These are phyloP conservation scores for Boletus reticulatus DNA, from an alignment of 768 basidiomycete species.

Conservation along the genomic window DNA sequence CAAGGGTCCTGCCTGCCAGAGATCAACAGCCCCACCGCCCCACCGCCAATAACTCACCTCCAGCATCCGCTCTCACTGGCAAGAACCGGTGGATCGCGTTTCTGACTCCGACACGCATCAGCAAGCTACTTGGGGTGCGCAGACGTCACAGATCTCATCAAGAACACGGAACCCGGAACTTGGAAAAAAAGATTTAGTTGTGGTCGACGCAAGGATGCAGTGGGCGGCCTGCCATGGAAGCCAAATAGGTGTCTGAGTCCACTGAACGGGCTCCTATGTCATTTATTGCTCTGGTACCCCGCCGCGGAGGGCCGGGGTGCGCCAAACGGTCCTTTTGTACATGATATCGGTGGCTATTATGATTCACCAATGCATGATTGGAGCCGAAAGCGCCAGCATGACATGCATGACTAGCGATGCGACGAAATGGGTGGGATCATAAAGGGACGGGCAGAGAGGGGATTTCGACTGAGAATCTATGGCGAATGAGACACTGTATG, in stretches of 20 bases:
- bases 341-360: neutral
- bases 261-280: too few relatives aligned
- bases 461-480: conserved; percentile 17
- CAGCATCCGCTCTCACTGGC: too few relatives aligned
- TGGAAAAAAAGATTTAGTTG: conserved; percentile 29
- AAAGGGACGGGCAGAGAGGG: conserved; percentile 26
- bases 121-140: conserved; percentile 31
- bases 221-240: conserved; percentile 21
- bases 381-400: conserved; percentile 40
- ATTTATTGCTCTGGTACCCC: conserved; percentile 41
- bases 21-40: too few relatives aligned
- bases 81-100: conserved; percentile 51
- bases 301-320: conserved; percentile 49
- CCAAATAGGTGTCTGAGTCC: too few relatives aligned
- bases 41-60: too few relatives aligned
- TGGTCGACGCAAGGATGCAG: conserved; percentile 50
- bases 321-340: conserved; percentile 46
- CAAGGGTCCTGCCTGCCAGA: too few relatives aligned
- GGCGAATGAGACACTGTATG: too few relatives aligned
- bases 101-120: conserved; percentile 35
- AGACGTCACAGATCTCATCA: conserved; percentile 37
- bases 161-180: conserved; percentile 4
- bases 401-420: conserved; percentile 45
- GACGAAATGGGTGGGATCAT: conserved; percentile 37
- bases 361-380: neutral